Percentiles rank a stretch among this genome's conserved stretches.
These are phyloP conservation scores for Mallotus japonicus DNA, from an alignment of 441 rosid genomes.

Conservation along the genomic window DNA sequence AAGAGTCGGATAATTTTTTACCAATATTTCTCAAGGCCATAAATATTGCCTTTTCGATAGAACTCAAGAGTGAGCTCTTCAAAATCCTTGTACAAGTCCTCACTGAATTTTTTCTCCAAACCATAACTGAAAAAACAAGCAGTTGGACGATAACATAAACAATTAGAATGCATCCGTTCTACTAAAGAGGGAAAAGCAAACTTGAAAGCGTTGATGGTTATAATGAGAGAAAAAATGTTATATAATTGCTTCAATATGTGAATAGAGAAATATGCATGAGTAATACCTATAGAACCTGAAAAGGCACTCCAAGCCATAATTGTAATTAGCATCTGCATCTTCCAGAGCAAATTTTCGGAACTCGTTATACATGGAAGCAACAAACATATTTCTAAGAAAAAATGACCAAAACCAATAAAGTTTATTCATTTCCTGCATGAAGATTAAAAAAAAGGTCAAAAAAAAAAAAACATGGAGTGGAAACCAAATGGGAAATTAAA, in stretches of 20 bases:
- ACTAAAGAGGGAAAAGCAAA: slow-evolving; percentile 3
- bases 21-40: slow-evolving; percentile 98
- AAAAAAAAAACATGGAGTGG: not conserved
- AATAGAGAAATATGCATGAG: slow-evolving; percentile 10
- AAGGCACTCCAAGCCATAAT: slow-evolving; percentile 90
- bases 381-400: slow-evolving; percentile 78
- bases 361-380: slow-evolving; percentile 80
- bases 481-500: not conserved
- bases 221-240: not conserved
- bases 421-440: slow-evolving; percentile 95
- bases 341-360: slow-evolving; percentile 78
- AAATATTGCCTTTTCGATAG: slow-evolving; percentile 71
- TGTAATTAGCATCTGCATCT: slow-evolving; percentile 78
- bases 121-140: slow-evolving; percentile 63
- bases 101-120: slow-evolving; percentile 74
- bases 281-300: slow-evolving; percentile 94
- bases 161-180: not conserved
- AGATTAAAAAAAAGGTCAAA: slow-evolving; percentile 11
- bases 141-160: slow-evolving; percentile 1
- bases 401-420: slow-evolving; percentile 93
- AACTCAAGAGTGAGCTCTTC: slow-evolving; percentile 80
- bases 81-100: slow-evolving; percentile 79
- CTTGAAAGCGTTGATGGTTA: not conserved
- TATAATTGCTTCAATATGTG: slow-evolving; percentile 10
- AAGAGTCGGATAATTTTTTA: slow-evolving; percentile 27